Percentiles rank a stretch among this genome's conserved stretches.
These are phyloP conservation scores for Platanthera guangdongensis DNA, from an alignment of 106 monocot species.

Conservation along the genomic window DNA sequence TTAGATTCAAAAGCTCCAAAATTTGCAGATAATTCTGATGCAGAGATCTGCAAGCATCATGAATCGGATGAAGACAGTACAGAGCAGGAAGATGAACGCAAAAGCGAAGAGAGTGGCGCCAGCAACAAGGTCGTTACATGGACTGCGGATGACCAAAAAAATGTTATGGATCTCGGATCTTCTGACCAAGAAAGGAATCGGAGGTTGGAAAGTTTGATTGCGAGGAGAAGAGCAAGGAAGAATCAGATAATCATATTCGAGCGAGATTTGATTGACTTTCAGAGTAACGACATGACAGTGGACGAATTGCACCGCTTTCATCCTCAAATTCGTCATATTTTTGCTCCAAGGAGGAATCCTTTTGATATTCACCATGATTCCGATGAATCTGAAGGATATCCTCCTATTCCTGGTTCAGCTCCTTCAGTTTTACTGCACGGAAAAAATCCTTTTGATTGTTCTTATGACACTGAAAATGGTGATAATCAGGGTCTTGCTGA, in stretches of 20 bases:
- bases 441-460: slow-evolving; percentile 43
- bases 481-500: not conserved
- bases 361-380: slow-evolving; percentile 43
- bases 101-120: slow-evolving; percentile 20
- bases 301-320: slow-evolving; percentile 13
- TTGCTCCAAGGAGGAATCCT: slow-evolving; percentile 37
- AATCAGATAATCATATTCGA: slow-evolving; percentile 23
- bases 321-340: slow-evolving; percentile 30
- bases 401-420: slow-evolving; percentile 52
- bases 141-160: slow-evolving; percentile 68
- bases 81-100: slow-evolving; percentile 26
- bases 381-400: slow-evolving; percentile 4
- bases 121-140: slow-evolving; percentile 29
- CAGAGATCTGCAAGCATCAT: slow-evolving; percentile 9
- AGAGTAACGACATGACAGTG: slow-evolving; percentile 14
- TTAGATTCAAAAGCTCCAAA: slow-evolving; percentile 7
- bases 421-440: slow-evolving; percentile 34
- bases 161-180: slow-evolving; percentile 38
- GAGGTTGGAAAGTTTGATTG: slow-evolving; percentile 51
- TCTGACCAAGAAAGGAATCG: slow-evolving; percentile 52
- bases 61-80: slow-evolving; percentile 28
- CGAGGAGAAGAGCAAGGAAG: slow-evolving; percentile 39
- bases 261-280: slow-evolving; percentile 44
- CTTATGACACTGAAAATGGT: not conserved
- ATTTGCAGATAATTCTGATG: slow-evolving; percentile 10